A percentile compares a stretch with the other conserved stretches of the same genome.
These are phyloP conservation scores for Salpingoeca rosetta DNA, from an alignment of 78 protist genomes.

Conservation along the genomic window DNA sequence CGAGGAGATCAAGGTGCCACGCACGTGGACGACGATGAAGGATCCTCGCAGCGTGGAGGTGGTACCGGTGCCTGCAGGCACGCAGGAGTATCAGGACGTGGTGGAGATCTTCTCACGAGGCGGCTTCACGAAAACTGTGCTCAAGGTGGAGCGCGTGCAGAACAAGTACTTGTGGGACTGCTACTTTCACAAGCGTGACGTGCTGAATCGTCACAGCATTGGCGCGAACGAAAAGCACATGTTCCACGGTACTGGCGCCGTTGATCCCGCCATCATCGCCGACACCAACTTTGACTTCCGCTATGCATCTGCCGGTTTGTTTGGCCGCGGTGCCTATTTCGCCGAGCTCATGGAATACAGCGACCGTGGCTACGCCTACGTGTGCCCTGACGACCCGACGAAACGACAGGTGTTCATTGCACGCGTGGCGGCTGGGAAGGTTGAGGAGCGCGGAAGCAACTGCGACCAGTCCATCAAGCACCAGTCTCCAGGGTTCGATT, in stretches of 20 bases:
- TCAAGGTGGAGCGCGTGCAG: too few species aligned
- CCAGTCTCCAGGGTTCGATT: background rate
- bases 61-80: too few species aligned
- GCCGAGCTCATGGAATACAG: background rate
- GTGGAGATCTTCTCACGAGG: too few species aligned
- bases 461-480: background rate
- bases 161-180: too few species aligned
- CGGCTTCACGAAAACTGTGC: too few species aligned
- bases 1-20: too few species aligned
- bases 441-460: background rate
- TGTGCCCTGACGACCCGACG: background rate
- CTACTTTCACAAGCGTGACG: too few species aligned
- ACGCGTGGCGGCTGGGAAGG: background rate
- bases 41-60: too few species aligned
- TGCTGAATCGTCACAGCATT: too few species aligned
- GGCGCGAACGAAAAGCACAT: background rate
- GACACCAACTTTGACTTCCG: background rate
- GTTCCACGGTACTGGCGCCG: background rate
- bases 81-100: too few species aligned
- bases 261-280: background rate
- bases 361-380: background rate
- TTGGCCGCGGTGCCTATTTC: background rate
- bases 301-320: background rate
- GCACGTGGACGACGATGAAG: too few species aligned
- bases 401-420: constrained; percentile 3